Percentiles rank a stretch among this genome's conserved stretches.
phyloP scores from a whole-genome alignment of 2,329 filamentous ascomycete species.

The Blastomyces gilchristii region DNA sequence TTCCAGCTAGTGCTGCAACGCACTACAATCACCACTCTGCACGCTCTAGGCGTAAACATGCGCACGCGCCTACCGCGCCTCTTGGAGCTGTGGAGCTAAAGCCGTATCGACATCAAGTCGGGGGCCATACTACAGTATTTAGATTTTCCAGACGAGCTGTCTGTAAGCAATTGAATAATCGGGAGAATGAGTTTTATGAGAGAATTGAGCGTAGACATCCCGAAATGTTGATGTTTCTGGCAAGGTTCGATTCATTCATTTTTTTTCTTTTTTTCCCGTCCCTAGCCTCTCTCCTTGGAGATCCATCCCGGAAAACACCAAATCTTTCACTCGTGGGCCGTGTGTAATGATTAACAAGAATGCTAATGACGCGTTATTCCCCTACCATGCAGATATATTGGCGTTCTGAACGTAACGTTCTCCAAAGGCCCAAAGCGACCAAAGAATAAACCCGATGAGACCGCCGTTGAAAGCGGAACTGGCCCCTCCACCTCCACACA shows the following conservation, averaged over 20 bases:
- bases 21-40: slow-evolving; percentile 25
- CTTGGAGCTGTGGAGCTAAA: slow-evolving; percentile 90
- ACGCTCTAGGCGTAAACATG: slow-evolving; percentile 23
- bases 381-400: slow-evolving; percentile 63
- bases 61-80: slow-evolving; percentile 37
- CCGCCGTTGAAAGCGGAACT: slow-evolving; percentile 1
- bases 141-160: slow-evolving; percentile 90
- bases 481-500: not conserved
- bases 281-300: not conserved
- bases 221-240: slow-evolving; percentile 79
- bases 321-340: not conserved
- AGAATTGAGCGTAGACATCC: slow-evolving; percentile 85
- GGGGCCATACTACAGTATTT: slow-evolving; percentile 92
- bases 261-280: slow-evolving; percentile 12
- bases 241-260: slow-evolving; percentile 51
- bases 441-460: slow-evolving; percentile 33
- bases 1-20: slow-evolving; percentile 38
- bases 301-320: not conserved
- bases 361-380: not conserved
- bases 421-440: slow-evolving; percentile 64
- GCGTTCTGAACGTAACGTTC: slow-evolving; percentile 91
- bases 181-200: slow-evolving; percentile 98
- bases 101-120: slow-evolving; percentile 94
- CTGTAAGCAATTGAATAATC: slow-evolving; percentile 95
- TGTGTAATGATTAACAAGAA: not conserved